These are phyloP conservation scores for Porodaedalea pini DNA, from an alignment of 1,284 basidiomycete species.

Conservation along the genomic window DNA sequence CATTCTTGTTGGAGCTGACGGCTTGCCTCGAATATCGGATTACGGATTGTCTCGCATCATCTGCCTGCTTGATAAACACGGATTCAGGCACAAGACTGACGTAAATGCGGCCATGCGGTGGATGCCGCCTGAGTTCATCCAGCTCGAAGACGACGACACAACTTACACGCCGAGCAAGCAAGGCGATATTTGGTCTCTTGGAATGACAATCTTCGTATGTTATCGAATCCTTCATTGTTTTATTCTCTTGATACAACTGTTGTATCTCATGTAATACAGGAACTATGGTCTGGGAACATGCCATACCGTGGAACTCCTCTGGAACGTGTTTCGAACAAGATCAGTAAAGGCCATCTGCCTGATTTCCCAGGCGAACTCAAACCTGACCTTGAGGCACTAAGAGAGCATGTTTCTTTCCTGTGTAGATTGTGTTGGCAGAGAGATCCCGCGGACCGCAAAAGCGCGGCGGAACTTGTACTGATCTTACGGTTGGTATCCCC, in stretches of 20 bases:
- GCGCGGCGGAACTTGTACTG: neutral
- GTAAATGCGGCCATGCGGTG: conserved; percentile 10
- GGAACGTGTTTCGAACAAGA: neutral
- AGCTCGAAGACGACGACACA: neutral
- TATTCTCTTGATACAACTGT: neutral
- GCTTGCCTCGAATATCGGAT: conserved; percentile 7
- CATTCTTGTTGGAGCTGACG: conserved; percentile 2
- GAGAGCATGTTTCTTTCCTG: neutral
- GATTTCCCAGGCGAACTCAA: neutral
- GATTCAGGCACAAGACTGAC: neutral
- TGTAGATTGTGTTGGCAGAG: conserved; percentile 3
- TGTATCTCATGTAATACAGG: neutral
- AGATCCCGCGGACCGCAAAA: neutral
- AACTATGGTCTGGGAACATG: conserved; percentile 3
- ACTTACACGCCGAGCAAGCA: conserved; percentile 5
- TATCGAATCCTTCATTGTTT: neutral
- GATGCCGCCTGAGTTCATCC: conserved; percentile 19
- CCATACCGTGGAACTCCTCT: neutral
- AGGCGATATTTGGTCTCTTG: conserved; percentile 22
- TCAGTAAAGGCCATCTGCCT: neutral
- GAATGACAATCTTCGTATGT: conserved; percentile 17
- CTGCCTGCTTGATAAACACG: neutral
- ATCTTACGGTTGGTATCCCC: neutral
- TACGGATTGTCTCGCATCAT: conserved; percentile 3
- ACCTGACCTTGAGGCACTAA: neutral